Base-by-base conservation (phyloP, 2,329 filamentous ascomycete species). In the Mycosphaerella sp. region DNA sequence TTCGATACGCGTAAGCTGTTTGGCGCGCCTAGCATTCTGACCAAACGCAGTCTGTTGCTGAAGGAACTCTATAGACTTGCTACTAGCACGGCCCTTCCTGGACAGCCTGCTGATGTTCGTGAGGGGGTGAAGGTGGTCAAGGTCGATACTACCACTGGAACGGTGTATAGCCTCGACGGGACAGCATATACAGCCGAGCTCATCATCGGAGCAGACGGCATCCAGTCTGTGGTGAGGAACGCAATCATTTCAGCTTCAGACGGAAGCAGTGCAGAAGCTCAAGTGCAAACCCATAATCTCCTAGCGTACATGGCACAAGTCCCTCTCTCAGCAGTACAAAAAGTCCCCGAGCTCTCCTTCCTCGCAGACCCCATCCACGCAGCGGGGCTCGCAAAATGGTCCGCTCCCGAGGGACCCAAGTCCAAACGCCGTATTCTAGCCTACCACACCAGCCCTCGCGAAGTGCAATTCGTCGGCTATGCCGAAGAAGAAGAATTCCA, bases 301-400 rank as follows among this genome's bases (percentile, higher is more conserved):
- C 39, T 52, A 10, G 53, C 53, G 18, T 55, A 52, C 34, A 55
- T 55, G 53, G 42, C 45, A 2, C 49, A 52, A 27, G 21, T 55
- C 6, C 44, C 49, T 6, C n/a, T 52, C 3, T 28, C 41, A 10
- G 30, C 41, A 13, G 28, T 52, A n/a, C 28, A 48, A 25, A 35
- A 10, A 0, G 34, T 32, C 6, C 28, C 44, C 0, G 49, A 45
- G 9, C 46, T 55, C 27, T 13, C 35, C 4, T 55, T 25, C 14
- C 44, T 55, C 16, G 40, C 49, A 8, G 45, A 50, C 14, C 27
- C 45, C 4, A 30, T 17, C 12, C 41, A 43, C 10, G 28, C 28
- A 12, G 49, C 45, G 12, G 53, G 49, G 5, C 53, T 55, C 1
- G 44, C 48, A 1, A 52, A 27, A 27, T 55, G 44, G 44, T 41